These are phyloP conservation scores for Fomitiporia mediterranea DNA, from an alignment of 1,284 basidiomycete genomes.

Conservation along the genomic window DNA sequence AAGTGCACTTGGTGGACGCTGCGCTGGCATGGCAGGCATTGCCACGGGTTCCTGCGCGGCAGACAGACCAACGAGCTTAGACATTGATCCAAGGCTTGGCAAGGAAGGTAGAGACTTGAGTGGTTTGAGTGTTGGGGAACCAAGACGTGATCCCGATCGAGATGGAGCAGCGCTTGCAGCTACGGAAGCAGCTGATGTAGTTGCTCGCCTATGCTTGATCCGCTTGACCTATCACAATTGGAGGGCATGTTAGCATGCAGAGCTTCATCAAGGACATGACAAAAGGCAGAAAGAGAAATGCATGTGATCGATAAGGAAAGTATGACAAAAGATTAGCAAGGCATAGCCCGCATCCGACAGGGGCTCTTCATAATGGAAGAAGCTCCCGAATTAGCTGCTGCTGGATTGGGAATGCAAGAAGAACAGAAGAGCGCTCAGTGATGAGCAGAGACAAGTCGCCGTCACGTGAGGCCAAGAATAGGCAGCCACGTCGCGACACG, in stretches of 20 bases:
- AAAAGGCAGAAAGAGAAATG: background rate
- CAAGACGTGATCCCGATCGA: constrained; percentile 11
- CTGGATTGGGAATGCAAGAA: background rate
- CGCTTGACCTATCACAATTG: constrained; percentile 17
- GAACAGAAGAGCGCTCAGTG: background rate
- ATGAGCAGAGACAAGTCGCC: constrained; percentile 2
- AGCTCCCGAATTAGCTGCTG: background rate
- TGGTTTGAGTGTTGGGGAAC: constrained; percentile 11
- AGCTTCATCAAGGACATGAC: background rate
- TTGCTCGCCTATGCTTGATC: constrained; percentile 17
- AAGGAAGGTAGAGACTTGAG: constrained; percentile 10
- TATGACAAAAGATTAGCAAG: background rate
- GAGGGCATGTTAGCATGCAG: background rate
- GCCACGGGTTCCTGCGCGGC: background rate
- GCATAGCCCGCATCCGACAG: background rate
- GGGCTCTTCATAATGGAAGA: background rate
- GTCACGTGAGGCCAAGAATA: constrained; percentile 8
- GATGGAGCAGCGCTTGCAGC: constrained; percentile 5
- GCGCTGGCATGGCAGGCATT: background rate
- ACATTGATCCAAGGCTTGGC: constrained; percentile 2
- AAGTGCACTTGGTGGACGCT: constrained; percentile 12
- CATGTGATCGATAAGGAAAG: background rate
- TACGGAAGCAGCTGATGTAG: constrained; percentile 2
- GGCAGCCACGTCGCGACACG: background rate
- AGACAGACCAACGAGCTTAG: constrained; percentile 3